phyloP scores from a whole-genome alignment of 805 yeast species.

The Ogataea ganodermae region DNA sequence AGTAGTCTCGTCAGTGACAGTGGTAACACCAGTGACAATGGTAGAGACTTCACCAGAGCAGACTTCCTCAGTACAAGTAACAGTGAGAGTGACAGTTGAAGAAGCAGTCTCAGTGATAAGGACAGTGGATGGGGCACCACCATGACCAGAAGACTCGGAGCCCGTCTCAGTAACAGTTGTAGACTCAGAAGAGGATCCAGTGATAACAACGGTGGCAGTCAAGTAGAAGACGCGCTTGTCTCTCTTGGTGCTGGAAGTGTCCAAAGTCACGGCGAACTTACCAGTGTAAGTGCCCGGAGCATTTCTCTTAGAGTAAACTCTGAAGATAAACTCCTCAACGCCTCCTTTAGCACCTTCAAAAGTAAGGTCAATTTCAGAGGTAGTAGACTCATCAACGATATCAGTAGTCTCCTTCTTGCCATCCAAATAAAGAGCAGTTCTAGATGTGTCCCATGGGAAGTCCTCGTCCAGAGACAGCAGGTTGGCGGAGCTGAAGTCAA shows the following conservation, averaged over 20 bases:
- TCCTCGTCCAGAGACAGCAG: constrained; percentile 22
- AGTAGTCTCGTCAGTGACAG: constrained; percentile 27
- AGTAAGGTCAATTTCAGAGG: constrained; percentile 20
- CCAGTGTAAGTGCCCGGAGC: constrained; percentile 25
- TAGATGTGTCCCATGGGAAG: constrained; percentile 20
- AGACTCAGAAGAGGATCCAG: constrained; percentile 11
- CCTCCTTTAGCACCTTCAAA: constrained; percentile 13
- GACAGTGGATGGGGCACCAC: constrained; percentile 14
- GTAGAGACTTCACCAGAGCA: constrained; percentile 26
- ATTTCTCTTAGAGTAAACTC: constrained; percentile 22
- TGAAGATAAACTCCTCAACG: constrained; percentile 9
- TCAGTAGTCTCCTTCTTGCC: constrained; percentile 10
- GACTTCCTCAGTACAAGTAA: constrained; percentile 27
- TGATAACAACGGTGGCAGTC: constrained; percentile 23
- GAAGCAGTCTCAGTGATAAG: constrained; percentile 21
- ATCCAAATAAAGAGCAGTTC: constrained; percentile 8
- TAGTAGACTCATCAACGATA: constrained; percentile 20
- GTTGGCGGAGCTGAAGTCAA: constrained; percentile 16
- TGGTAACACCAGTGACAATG: constrained; percentile 30
- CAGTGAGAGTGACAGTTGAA: constrained; percentile 22
- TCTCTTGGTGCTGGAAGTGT: constrained; percentile 25
- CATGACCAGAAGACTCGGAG: constrained; percentile 9
- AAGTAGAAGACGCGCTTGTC: constrained; percentile 27
- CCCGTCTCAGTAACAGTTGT: constrained; percentile 8
- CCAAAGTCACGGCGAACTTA: constrained; percentile 24